Percentiles rank a stretch among this genome's conserved stretches.
phyloP scores from a whole-genome alignment of 2,329 filamentous ascomycete genomes.

The Cyphellophora europaea region DNA sequence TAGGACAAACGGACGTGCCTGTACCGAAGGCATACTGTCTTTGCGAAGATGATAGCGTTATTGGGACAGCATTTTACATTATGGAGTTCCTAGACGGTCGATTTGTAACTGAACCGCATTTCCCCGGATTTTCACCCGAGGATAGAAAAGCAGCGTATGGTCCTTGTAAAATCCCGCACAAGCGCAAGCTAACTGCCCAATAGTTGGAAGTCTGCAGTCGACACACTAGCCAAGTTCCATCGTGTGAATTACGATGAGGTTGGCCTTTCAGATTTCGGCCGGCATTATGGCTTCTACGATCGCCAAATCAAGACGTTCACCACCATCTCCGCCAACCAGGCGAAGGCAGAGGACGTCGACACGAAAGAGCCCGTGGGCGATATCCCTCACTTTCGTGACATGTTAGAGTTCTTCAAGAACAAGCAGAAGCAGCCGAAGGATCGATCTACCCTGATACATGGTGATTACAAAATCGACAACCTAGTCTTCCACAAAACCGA shows the following conservation, averaged over 20 bases:
- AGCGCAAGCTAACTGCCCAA: background rate
- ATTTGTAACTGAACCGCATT: constrained; percentile 80
- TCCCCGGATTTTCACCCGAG: constrained; percentile 60
- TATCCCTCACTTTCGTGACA: constrained; percentile 73
- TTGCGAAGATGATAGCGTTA: constrained; percentile 69
- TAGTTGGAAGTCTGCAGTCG: constrained; percentile 74
- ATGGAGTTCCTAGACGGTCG: constrained; percentile 94
- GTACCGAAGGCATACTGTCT: constrained; percentile 76
- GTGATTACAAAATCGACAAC: constrained; percentile 93
- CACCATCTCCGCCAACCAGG: constrained; percentile 70
- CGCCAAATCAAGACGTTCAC: constrained; percentile 78
- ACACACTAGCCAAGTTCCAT: constrained; percentile 79
- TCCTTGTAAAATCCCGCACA: background rate
- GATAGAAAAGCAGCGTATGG: constrained; percentile 41
- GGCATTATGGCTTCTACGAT: constrained; percentile 66
- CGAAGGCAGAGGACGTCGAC: constrained; percentile 64
- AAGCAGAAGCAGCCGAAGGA: constrained; percentile 63
- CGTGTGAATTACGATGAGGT: constrained; percentile 57
- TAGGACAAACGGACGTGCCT: constrained; percentile 70
- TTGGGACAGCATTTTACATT: constrained; percentile 92
- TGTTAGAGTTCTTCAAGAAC: constrained; percentile 69
- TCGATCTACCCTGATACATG: constrained; percentile 71
- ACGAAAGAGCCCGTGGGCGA: constrained; percentile 66
- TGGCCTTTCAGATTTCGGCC: constrained; percentile 65
- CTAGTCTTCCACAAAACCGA: constrained; percentile 81